Base-by-base conservation (phyloP, 2,329 filamentous ascomycete genomes). In the Colletotrichum lentis region DNA sequence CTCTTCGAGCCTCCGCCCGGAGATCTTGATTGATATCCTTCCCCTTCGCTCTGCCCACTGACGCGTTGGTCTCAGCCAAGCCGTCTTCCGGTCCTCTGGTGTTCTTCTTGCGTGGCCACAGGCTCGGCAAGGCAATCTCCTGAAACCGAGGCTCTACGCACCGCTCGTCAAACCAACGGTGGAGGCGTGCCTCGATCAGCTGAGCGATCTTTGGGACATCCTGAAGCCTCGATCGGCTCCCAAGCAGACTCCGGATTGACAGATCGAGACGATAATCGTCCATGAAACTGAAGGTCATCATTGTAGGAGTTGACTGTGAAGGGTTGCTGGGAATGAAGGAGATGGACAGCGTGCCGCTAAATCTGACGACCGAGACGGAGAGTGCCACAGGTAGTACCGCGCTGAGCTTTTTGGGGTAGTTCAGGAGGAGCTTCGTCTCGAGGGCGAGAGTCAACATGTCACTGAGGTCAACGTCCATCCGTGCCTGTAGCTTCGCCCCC, bases 401-500 rank as follows among this genome's bases (percentile, higher is more conserved):
- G 6, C 94, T 92, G 62, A 93, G 84, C 8, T 92, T 92, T 76
- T 94, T 96, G 0, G 96, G 96, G 77, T 97, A 99, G 79, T 99
- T 99, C 64, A 99, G 85, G 55, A 97, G 85, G 70, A 99, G 83
- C 73, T 96, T 97, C 3, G 96, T 99, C 82, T 99, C 96, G 31
- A 99, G 85, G 0, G 94, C 96, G 62, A 99, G 83, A 0, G 96
- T 99, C 68, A 99, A 93, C 79, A 97, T 94, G 79, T 99, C 96
- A 79, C 92, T 96, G 67, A 99, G 82, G 77, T 99, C 96, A 43
- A 99, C 94, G 78, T 99, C 96, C 92, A 99, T 97, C 67, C 94
- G 85, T 0, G 96, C 96, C 78, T 99, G 96, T 22, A 99, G 83
- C 46, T 94, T 86, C 0, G 91, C 91, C 24, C 93, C 93, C 63